phyloP scores from a whole-genome alignment of 352 stramenopile genomes.

The Phytophthora crassamura region DNA sequence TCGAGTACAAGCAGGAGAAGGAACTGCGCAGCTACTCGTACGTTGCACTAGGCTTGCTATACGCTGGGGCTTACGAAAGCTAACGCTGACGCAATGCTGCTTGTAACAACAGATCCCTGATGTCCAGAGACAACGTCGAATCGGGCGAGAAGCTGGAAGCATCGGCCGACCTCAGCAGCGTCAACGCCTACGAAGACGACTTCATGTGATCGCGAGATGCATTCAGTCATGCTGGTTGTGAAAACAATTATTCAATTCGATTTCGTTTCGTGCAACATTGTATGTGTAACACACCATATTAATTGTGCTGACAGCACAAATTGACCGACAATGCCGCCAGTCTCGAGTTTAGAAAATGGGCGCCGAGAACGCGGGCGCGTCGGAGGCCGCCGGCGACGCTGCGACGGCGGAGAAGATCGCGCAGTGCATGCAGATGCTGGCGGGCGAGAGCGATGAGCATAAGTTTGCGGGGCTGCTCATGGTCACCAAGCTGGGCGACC shows the following conservation, averaged over 20 bases:
- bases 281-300: constrained; percentile 16
- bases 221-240: too few species aligned
- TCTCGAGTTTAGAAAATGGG: constrained; percentile 22
- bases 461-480: constrained; percentile 90
- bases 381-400: constrained; percentile 2
- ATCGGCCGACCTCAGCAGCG: constrained; percentile 59
- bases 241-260: background rate
- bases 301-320: constrained; percentile 8
- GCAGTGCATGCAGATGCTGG: constrained; percentile 78
- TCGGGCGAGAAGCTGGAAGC: constrained; percentile 48
- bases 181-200: constrained; percentile 83
- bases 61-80: background rate
- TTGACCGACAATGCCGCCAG: constrained; percentile 11
- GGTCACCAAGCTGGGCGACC: constrained; percentile 77
- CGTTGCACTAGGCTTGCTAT: constrained; percentile 17
- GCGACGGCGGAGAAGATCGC: constrained; percentile 36
- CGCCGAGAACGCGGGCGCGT: constrained; percentile 10
- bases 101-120: constrained; percentile 43
- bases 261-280: background rate
- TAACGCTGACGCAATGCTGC: background rate
- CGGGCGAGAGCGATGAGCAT: constrained; percentile 81
- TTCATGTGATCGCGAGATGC: constrained; percentile 60
- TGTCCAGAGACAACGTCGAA: constrained; percentile 77
- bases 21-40: constrained; percentile 81
- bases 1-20: constrained; percentile 76